Conservation (phyloP, 2,329 filamentous ascomycete genomes). For the Epichloe aotearoae region DNA sequence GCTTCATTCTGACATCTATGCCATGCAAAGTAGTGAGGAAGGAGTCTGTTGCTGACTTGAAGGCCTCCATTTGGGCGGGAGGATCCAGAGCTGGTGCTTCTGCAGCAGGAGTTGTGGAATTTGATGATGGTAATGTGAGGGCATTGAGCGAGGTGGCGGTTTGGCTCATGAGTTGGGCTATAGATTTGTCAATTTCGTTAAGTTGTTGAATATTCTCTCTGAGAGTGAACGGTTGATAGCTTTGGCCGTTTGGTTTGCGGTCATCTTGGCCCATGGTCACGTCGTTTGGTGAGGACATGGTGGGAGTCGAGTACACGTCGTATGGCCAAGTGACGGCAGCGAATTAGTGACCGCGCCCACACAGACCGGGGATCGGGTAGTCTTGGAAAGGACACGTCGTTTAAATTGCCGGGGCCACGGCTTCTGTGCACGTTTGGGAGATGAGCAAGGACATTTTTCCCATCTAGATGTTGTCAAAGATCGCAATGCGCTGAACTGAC, state of each 20-base stretch:
- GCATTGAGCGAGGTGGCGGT: conserved; percentile 32
- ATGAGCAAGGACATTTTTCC: no score
- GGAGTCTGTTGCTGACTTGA: conserved; percentile 45
- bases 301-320: background rate
- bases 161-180: conserved; percentile 27
- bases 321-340: background rate
- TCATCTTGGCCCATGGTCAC: conserved; percentile 16
- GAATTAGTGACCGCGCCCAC: no score
- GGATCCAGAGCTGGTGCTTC: conserved; percentile 21
- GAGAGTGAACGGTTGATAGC: conserved; percentile 48
- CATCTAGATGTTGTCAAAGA: no score
- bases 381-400: no score
- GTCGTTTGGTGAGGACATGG: conserved; percentile 21
- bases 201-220: conserved; percentile 72
- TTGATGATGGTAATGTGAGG: conserved; percentile 24
- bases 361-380: no score
- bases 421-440: no score
- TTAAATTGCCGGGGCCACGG: no score
- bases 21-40: conserved; percentile 64
- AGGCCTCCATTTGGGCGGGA: conserved; percentile 39
- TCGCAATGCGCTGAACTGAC: no score
- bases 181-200: conserved; percentile 58
- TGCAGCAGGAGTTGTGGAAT: conserved; percentile 6
- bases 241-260: conserved; percentile 7
- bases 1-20: conserved; percentile 59